Conservation (phyloP, 23 red algal species). For the Gracilaria gracilis region DNA sequence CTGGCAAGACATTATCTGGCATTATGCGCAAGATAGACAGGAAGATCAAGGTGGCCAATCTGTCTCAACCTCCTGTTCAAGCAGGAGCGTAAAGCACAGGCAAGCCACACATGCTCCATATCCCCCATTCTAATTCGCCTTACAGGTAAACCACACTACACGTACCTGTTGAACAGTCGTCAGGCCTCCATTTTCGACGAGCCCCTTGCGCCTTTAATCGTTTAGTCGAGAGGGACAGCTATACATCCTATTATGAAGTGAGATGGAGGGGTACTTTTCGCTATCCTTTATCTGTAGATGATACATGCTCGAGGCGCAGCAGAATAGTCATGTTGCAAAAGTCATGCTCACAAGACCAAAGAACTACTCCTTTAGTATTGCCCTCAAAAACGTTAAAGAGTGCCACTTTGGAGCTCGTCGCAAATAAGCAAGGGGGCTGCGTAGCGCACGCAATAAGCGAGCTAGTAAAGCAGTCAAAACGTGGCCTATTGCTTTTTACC, state of each 20-base stretch:
- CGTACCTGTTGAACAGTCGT: neutral
- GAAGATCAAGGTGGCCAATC: slow-evolving; percentile 51
- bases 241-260: no score
- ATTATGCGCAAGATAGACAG: slow-evolving; percentile 87
- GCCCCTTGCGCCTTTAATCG: no score
- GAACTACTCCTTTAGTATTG: neutral
- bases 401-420: neutral
- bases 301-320: no score
- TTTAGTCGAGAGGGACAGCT: no score
- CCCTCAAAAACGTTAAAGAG: no score
- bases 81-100: neutral
- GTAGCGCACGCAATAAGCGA: neutral
- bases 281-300: no score
- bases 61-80: slow-evolving; percentile 37
- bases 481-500: neutral
- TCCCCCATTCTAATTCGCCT: neutral
- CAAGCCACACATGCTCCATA: neutral
- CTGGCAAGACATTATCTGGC: slow-evolving; percentile 87
- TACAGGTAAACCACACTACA: neutral
- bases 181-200: neutral
- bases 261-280: no score
- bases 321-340: no score
- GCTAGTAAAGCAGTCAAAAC: neutral
- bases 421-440: neutral
- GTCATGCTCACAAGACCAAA: no score